phyloP scores from a whole-genome alignment of 78 protist species.

The Cavenderia fasciculata region DNA sequence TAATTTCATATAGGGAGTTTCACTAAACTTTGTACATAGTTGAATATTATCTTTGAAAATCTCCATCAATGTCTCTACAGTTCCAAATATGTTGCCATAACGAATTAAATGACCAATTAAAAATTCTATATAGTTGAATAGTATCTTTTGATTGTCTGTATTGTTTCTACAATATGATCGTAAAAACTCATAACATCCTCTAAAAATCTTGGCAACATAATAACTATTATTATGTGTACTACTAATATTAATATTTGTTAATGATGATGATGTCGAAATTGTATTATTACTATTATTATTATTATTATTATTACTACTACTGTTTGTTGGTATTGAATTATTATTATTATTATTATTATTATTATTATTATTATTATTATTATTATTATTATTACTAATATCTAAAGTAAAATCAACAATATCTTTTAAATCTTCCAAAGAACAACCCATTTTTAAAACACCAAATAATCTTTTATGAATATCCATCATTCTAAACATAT shows the following conservation, averaged over 20 bases:
- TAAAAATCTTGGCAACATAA: conserved; percentile 42
- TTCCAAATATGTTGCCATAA: conserved; percentile 71
- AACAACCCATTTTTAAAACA: conserved; percentile 60
- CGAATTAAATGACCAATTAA: conserved; percentile 67
- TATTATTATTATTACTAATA: neutral
- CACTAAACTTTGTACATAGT: conserved; percentile 28
- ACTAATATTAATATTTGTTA: neutral
- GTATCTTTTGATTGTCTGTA: conserved; percentile 19
- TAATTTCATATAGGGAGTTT: conserved; percentile 45
- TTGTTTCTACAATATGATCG: conserved; percentile 31
- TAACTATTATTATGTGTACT: conserved; percentile 4
- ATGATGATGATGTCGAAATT: neutral
- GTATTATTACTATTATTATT: neutral
- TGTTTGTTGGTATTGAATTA: neutral
- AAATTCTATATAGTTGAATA: conserved; percentile 58
- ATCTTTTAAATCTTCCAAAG: conserved; percentile 23
- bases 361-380: no score
- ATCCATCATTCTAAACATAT: conserved; percentile 12
- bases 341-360: neutral
- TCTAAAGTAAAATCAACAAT: neutral
- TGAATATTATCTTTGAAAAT: conserved; percentile 41
- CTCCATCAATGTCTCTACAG: conserved; percentile 60
- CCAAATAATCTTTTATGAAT: conserved; percentile 34
- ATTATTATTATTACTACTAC: neutral
- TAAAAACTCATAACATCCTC: conserved; percentile 60